Percentiles rank a stretch among this genome's conserved stretches.
These are phyloP conservation scores for Pleoardoris graminearum DNA, from an alignment of 2,329 filamentous ascomycete genomes.

Conservation along the genomic window DNA sequence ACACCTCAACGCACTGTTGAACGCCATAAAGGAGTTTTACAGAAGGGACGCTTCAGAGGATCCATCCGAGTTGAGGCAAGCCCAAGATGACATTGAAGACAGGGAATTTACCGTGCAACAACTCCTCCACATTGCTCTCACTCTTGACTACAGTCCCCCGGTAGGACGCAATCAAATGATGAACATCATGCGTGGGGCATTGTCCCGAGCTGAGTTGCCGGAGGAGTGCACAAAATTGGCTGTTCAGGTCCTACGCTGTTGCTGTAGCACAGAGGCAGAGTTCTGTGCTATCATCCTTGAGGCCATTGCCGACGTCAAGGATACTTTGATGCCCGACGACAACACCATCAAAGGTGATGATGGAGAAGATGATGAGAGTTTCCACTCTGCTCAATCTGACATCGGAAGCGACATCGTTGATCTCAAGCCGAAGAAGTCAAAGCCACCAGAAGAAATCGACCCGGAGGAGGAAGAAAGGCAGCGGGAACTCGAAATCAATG, in stretches of 20 bases:
- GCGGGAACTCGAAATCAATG: conserved; percentile 86
- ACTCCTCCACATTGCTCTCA: conserved; percentile 86
- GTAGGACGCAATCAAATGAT: conserved; percentile 97
- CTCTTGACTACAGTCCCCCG: conserved; percentile 96
- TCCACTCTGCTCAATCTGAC: conserved; percentile 90
- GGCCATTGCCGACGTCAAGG: conserved; percentile 93
- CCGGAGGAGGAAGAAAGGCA: conserved; percentile 65
- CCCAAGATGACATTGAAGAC: conserved; percentile 81
- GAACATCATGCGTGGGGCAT: conserved; percentile 78
- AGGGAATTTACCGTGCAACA: conserved; percentile 97
- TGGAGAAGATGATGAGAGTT: conserved; percentile 67
- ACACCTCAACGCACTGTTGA: conserved; percentile 71
- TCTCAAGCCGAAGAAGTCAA: conserved; percentile 29
- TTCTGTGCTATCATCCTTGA: conserved; percentile 87
- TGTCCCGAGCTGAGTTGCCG: conserved; percentile 84
- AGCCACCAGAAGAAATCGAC: conserved; percentile 47
- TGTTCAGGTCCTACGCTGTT: conserved; percentile 77
- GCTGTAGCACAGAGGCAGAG: conserved; percentile 80
- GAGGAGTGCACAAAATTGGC: conserved; percentile 91
- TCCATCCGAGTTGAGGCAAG: conserved; percentile 62
- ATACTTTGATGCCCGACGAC: conserved; percentile 75
- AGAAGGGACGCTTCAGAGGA: conserved; percentile 44
- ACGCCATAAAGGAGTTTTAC: conserved; percentile 60
- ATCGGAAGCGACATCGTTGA: conserved; percentile 59
- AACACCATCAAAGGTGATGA: conserved; percentile 54